Evolutionary conservation across 805 yeast species (phyloP).

Genomic region (Nakazawaea ernobii): DNA sequence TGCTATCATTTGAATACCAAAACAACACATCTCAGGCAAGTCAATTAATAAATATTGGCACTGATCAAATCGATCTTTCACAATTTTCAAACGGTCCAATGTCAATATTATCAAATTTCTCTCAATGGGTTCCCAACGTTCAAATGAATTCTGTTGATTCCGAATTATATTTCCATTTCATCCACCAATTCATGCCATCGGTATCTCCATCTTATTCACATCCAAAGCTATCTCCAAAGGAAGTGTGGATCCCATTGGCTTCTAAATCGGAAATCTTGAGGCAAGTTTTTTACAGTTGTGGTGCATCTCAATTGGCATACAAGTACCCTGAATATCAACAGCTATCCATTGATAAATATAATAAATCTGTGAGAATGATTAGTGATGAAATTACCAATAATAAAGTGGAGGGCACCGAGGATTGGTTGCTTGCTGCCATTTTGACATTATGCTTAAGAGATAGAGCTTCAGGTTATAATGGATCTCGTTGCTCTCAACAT

Average conservation of each 20-base stretch:
- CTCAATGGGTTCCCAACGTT: constrained; percentile 9
- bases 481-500: constrained; percentile 25
- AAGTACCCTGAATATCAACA: constrained; percentile 21
- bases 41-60: background rate
- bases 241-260: constrained; percentile 33
- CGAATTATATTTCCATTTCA: constrained; percentile 27
- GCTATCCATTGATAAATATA: constrained; percentile 19
- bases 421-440: constrained; percentile 35
- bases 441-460: constrained; percentile 34
- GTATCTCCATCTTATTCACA: constrained; percentile 38
- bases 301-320: constrained; percentile 32
- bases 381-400: constrained; percentile 18
- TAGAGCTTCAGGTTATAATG: constrained; percentile 24
- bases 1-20: background rate
- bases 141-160: constrained; percentile 3
- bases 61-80: background rate
- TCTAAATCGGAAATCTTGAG: constrained; percentile 23
- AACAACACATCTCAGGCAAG: background rate
- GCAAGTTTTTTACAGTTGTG: constrained; percentile 34
- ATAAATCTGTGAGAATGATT: constrained; percentile 19
- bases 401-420: constrained; percentile 24
- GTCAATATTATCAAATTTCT: background rate
- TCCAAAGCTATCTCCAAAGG: constrained; percentile 31
- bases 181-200: constrained; percentile 33
- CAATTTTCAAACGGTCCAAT: background rate